Conservation (phyloP, 805 yeast genomes). For the Nakazawaea pomicola region DNA sequence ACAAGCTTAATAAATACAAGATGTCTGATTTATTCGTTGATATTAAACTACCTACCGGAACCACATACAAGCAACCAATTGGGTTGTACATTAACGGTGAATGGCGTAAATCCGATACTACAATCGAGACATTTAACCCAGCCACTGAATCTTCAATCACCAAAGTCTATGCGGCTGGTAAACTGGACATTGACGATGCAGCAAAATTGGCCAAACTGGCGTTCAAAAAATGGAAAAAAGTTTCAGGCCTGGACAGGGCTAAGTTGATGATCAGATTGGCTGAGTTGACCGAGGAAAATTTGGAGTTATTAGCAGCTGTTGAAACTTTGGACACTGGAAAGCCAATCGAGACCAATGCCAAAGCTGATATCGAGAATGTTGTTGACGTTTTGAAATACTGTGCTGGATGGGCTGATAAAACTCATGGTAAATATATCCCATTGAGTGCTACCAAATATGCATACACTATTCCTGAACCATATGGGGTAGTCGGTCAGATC, state of each 20-base stretch:
- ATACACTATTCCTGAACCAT: conserved; percentile 64
- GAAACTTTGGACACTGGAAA: conserved; percentile 57
- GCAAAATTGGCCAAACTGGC: conserved; percentile 45
- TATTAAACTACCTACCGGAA: conserved; percentile 38
- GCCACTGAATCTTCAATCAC: conserved; percentile 43
- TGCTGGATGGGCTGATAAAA: conserved; percentile 62
- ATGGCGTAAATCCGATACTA: conserved; percentile 35
- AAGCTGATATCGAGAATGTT: conserved; percentile 42
- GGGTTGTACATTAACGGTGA: conserved; percentile 60
- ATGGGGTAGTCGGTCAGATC: conserved; percentile 63
- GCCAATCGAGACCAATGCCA: conserved; percentile 42
- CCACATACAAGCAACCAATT: conserved; percentile 47
- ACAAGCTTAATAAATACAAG: no score
- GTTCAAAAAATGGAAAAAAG: conserved; percentile 43
- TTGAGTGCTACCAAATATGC: conserved; percentile 45
- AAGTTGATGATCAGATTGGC: conserved; percentile 41
- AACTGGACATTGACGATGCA: conserved; percentile 44
- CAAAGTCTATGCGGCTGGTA: conserved; percentile 41
- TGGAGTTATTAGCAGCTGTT: conserved; percentile 43
- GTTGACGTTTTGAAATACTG: conserved; percentile 43
- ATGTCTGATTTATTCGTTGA: conserved; percentile 9
- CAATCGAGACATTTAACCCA: conserved; percentile 42
- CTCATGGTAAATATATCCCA: conserved; percentile 37
- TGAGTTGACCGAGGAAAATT: conserved; percentile 42
- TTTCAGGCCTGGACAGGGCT: conserved; percentile 37